These are phyloP conservation scores for Scytalidium lignicola DNA, from an alignment of 2,329 filamentous ascomycete species.

Conservation along the genomic window DNA sequence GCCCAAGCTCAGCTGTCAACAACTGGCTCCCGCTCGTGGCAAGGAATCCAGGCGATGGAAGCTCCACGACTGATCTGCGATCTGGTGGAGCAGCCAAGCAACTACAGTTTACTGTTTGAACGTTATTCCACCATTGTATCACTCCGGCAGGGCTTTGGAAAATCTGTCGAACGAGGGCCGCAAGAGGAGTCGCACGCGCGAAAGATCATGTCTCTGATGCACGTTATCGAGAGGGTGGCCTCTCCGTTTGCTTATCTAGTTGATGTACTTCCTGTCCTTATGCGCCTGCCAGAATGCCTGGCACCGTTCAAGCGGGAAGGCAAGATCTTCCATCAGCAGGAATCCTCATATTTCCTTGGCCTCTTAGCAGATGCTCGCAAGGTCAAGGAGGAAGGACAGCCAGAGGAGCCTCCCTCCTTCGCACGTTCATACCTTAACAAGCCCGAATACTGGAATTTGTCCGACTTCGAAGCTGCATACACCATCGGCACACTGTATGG, in stretches of 20 bases:
- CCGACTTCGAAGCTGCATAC: conserved; percentile 22
- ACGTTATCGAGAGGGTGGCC: conserved; percentile 30
- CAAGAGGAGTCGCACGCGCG: conserved; percentile 27
- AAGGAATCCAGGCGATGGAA: conserved; percentile 20
- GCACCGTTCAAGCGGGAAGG: conserved; percentile 22
- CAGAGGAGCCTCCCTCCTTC: too few species aligned
- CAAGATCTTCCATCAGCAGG: conserved; percentile 13
- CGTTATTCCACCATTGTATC: conserved; percentile 36
- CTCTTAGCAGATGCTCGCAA: too few species aligned
- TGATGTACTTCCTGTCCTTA: conserved; percentile 29
- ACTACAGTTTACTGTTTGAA: conserved; percentile 34
- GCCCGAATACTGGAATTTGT: conserved; percentile 19
- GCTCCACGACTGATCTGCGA: conserved; percentile 25
- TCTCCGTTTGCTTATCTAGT: conserved; percentile 33
- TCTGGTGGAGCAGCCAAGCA: conserved; percentile 26
- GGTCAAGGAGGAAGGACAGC: conserved; percentile 29
- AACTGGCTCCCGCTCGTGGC: conserved; percentile 1
- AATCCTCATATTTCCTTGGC: conserved; percentile 15
- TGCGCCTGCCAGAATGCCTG: conserved; percentile 24
- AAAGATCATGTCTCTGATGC: conserved; percentile 28
- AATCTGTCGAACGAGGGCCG: conserved; percentile 28
- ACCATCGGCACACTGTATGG: conserved; percentile 30
- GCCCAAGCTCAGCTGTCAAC: conserved; percentile 14
- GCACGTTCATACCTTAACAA: conserved; percentile 24
- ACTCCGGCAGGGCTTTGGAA: conserved; percentile 34